These are phyloP conservation scores for Coemansia sp. DNA, from an alignment of 192 early-diverging fungal genomes.

Conservation along the genomic window DNA sequence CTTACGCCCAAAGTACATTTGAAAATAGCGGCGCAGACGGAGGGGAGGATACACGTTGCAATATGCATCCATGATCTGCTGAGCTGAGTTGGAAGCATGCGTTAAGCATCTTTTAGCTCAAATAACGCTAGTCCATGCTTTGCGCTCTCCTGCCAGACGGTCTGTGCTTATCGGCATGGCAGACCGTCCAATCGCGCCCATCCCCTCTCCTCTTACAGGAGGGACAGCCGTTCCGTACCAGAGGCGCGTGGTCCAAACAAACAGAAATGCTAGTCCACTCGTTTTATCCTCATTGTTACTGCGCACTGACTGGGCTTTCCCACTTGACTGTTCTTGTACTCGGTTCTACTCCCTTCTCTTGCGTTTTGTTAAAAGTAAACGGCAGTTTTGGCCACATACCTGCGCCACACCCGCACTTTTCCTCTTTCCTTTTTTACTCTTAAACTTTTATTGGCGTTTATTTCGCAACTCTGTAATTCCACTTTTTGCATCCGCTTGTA, in stretches of 20 bases:
- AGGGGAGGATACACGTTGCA: too few species aligned
- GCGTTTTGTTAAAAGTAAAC: not conserved
- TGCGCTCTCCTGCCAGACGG: not conserved
- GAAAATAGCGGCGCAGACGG: too few species aligned
- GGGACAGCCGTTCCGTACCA: not conserved
- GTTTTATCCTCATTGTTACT: not conserved
- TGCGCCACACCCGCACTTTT: not conserved
- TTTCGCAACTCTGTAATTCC: too few species aligned
- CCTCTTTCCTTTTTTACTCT: not conserved
- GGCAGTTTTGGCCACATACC: not conserved
- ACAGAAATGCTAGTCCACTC: not conserved
- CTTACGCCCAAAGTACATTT: too few species aligned
- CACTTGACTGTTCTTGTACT: slow-evolving; percentile 10
- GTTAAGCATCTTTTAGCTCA: too few species aligned
- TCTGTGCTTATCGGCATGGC: not conserved
- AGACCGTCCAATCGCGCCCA: not conserved
- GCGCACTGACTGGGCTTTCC: slow-evolving; percentile 4
- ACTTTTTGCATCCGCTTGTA: not conserved
- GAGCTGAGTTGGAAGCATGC: too few species aligned
- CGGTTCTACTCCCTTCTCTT: slow-evolving; percentile 1
- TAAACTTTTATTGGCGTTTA: not conserved
- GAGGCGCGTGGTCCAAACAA: not conserved
- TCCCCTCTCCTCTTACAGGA: not conserved
- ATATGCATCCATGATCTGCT: too few species aligned
- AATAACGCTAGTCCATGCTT: not conserved